A percentile compares a stretch with the other conserved stretches of the same genome.
phyloP scores from a whole-genome alignment of 1,284 basidiomycete genomes.

The Acaromyces ingoldii region DNA sequence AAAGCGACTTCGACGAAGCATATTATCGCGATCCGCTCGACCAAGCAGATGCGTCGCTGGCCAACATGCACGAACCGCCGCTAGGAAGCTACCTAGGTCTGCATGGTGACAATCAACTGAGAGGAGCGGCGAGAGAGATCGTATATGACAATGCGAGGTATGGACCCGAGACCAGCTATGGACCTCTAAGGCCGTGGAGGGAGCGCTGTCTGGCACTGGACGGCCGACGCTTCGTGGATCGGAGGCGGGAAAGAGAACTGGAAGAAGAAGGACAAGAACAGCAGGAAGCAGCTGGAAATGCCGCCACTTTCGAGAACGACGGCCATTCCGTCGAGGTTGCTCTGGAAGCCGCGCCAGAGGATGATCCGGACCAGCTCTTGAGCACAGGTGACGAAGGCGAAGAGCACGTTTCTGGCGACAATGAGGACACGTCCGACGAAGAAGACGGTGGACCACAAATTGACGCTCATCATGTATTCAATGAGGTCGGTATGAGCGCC shows the following conservation, averaged over 20 bases:
- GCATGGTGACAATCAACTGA: background rate
- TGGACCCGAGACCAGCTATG: conserved; percentile 3
- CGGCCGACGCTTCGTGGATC: background rate
- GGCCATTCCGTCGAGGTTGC: background rate
- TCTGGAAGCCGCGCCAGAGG: background rate
- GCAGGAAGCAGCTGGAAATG: background rate
- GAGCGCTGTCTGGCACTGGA: background rate
- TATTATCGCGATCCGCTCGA: background rate
- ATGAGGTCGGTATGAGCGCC: no score
- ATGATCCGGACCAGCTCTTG: background rate
- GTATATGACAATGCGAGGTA: conserved; percentile 1
- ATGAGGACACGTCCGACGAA: background rate
- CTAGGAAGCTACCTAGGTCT: background rate
- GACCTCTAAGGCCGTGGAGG: background rate
- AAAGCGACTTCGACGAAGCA: background rate
- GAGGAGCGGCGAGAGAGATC: background rate
- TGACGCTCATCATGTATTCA: no score
- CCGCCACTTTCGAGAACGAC: background rate
- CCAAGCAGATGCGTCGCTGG: background rate
- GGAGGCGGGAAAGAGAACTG: background rate
- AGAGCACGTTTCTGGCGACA: background rate
- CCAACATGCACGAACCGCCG: background rate
- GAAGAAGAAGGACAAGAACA: conserved; percentile 1
- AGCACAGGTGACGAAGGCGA: background rate
- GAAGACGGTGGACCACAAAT: background rate